Evolutionary conservation across 345 rosid genomes (phyloP), one percentile per base, ranked within the genome.

Genomic region (Alliaria petiolata): DNA sequence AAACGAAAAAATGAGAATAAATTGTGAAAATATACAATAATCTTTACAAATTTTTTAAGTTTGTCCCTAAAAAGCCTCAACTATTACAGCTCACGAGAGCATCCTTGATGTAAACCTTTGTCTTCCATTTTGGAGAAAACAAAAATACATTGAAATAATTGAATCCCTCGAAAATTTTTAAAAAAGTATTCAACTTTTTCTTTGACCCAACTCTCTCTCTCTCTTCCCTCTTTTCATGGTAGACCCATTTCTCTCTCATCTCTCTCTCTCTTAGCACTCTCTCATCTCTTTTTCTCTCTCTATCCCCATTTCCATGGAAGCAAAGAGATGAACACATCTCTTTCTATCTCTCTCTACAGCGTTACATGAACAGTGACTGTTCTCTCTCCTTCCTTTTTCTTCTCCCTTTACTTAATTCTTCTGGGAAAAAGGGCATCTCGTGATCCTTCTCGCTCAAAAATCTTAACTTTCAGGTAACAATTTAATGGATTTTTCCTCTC

Each of bases 171-270:
- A 70, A 69, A 67, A 35, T 34, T 13, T 12, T 35, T 17, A 26
- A 34, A 25, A 62, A 70, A 70, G 76, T 43, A 55, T 7, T 38
- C 53, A 76, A 49, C 84, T 79, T 77, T 73, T 73, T 55, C 80
- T 85, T 84, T 84, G 93, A 80, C 88, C 80, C 81, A 33, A 56
- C 61, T 62, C 66, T 46, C 71, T 69, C 65, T n/a, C n/a, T 69
- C 74, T 59, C 78, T 42, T 58, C 39, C 76, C 68, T 67, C 78
- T 72, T 78, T 82, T 53, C 81, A 75, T 79, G 74, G 82, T 83
- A 77, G 86, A 80, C 87, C 87, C 80, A 73, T 5, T 55, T 67
- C 79, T 60, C 62, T 60, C 50, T 84, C 59, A 49, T 66, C 64
- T 60, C 75, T 47, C 69, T 64, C 77, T 62, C 78, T 79, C 76